A percentile compares a stretch with the other conserved stretches of the same genome.
phyloP scores from a whole-genome alignment of 495 filamentous ascomycete species.

The Aspergillus sparsus region DNA sequence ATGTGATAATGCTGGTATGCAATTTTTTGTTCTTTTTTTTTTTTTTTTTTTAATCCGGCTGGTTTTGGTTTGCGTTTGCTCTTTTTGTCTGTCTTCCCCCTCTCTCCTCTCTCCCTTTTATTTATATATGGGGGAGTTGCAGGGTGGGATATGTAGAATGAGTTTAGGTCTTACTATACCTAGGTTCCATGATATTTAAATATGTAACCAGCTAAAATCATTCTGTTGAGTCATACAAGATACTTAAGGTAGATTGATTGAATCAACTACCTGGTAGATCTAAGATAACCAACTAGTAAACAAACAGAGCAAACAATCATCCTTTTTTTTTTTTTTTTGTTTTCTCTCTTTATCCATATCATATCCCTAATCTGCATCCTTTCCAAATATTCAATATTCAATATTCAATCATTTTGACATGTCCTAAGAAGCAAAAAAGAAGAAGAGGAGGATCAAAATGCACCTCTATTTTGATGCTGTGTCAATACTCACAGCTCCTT shows the following conservation, averaged over 20 bases:
- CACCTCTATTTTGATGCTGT: constrained; percentile 95
- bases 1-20: background rate
- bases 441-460: constrained; percentile 50
- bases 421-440: background rate
- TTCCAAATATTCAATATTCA: too few species aligned
- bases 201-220: too few species aligned
- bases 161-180: too few species aligned
- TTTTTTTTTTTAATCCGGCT: too few species aligned
- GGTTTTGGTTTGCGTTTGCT: too few species aligned
- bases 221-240: background rate
- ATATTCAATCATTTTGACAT: background rate
- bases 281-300: background rate
- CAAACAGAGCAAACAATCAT: constrained; percentile 35
- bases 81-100: too few species aligned
- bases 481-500: constrained; percentile 61
- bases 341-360: too few species aligned
- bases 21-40: background rate
- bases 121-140: too few species aligned
- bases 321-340: constrained; percentile 15
- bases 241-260: background rate
- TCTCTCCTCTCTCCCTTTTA: too few species aligned
- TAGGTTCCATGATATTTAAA: too few species aligned
- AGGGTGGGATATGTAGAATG: too few species aligned
- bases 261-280: background rate
- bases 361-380: too few species aligned